Base-by-base conservation (phyloP, 495 filamentous ascomycete genomes). In the Tuber indicum region DNA sequence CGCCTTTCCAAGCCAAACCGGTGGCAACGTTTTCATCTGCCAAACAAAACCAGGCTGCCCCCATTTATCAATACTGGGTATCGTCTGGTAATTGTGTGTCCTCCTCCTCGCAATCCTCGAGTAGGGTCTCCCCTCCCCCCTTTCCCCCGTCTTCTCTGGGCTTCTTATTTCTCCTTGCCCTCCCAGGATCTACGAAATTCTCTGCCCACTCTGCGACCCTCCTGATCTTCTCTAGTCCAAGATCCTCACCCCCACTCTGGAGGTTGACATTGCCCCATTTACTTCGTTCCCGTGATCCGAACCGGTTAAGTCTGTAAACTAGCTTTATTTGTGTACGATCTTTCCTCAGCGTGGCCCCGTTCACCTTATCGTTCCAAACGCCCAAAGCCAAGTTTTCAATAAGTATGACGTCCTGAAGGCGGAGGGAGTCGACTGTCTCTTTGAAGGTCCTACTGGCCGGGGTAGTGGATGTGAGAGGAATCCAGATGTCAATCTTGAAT, bases 401-500 rank as follows among this genome's bases (percentile, higher is more conserved):
- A 26, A 82, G 74, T 39, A 83, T 81, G 39, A 83, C 74, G 75
- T 83, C 81, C 49, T 76, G 78, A 66, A 78, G 70, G 16, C 81
- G 75, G 23, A 83, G 72, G 42, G 78, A 74, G 17, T 77, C 77
- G 44, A 80, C 81, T 1, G 77, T 82, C 62, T 80, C 72, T 41
- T 76, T 66, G 36, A 80, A 76, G 39, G 45, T 17, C 46, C 80
- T 72, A 71, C 78, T 75, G 45, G 91, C 32, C 93, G 94, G 82
- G 32, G 78, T 76, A 36, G 76, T 70, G 9, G 71, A 72, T 62
- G 71, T 74, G 75, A 83, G 78, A 4, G 87, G 84, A 21, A 97
- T 86, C 95, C 95, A 98, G 78, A 97, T 91, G 43, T 91, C 95
- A 76, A 98, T 85, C 19, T 87, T 88, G 84, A 98, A 97, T 21